Percentiles rank a stretch among this genome's conserved stretches.
These are phyloP conservation scores for Taiwanofungus camphoratus DNA, from an alignment of 1,284 basidiomycete species.

Conservation along the genomic window DNA sequence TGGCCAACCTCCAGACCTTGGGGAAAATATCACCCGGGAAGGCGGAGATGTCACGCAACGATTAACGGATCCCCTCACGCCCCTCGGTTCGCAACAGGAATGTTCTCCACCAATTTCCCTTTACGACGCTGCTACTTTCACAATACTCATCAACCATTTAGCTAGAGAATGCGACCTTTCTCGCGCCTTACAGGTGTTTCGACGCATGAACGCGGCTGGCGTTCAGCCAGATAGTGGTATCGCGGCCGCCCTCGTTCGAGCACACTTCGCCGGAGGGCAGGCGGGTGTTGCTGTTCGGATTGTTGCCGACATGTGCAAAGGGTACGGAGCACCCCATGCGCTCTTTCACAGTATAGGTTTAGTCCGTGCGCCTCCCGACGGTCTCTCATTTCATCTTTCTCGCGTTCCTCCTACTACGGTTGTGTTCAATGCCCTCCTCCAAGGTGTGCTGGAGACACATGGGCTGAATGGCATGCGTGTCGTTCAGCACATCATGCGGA, in stretches of 20 bases:
- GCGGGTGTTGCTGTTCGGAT: slow-evolving; percentile 44
- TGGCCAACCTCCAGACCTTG: slow-evolving; percentile 16
- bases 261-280: slow-evolving; percentile 43
- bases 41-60: slow-evolving; percentile 25
- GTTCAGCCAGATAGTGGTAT: slow-evolving; percentile 42
- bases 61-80: no score
- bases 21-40: slow-evolving; percentile 29
- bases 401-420: slow-evolving; percentile 34
- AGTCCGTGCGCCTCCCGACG: not conserved
- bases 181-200: slow-evolving; percentile 41
- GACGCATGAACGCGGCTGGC: slow-evolving; percentile 39
- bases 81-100: not conserved
- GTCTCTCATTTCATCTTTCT: slow-evolving; percentile 9
- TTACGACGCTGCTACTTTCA: slow-evolving; percentile 54
- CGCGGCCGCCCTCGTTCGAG: slow-evolving; percentile 49
- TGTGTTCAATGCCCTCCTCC: slow-evolving; percentile 56
- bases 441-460: slow-evolving; percentile 38
- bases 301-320: slow-evolving; percentile 39
- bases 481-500: slow-evolving; percentile 50
- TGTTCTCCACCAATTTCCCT: not conserved
- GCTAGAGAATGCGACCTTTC: slow-evolving; percentile 39
- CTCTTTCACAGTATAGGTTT: slow-evolving; percentile 22
- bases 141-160: slow-evolving; percentile 56
- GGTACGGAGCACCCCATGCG: slow-evolving; percentile 17
- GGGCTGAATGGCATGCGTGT: slow-evolving; percentile 41